A percentile compares a stretch with the other conserved stretches of the same genome.
Evolutionary conservation across 306 rosid genomes (phyloP).

Genomic region (Quercus wislizeni): DNA sequence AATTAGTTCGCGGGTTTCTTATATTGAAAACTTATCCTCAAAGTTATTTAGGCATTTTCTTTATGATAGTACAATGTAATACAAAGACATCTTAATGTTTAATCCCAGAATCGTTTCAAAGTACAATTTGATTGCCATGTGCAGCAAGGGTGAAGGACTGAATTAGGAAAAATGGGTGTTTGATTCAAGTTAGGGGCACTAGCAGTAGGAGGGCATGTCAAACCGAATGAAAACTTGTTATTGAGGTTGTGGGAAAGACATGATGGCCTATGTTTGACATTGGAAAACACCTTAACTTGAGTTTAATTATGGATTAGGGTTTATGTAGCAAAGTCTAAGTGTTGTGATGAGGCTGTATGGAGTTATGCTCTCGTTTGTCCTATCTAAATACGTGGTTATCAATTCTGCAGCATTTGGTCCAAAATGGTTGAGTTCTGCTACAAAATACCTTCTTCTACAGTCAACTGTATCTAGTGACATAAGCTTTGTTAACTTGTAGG

Average conservation of each 20-base stretch:
- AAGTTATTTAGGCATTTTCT: background rate
- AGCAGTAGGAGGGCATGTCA: background rate
- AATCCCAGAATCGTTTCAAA: background rate
- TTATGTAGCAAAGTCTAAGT: background rate
- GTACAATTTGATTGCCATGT: background rate
- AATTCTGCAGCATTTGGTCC: too few relatives aligned
- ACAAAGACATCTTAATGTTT: background rate
- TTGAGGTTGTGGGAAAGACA: background rate
- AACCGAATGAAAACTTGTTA: background rate
- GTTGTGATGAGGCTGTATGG: background rate
- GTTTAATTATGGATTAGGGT: background rate
- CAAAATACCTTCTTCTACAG: too few relatives aligned
- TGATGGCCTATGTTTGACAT: background rate
- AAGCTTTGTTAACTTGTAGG: too few relatives aligned
- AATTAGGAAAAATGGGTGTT: background rate
- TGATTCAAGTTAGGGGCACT: background rate
- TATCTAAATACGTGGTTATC: too few relatives aligned
- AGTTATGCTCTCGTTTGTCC: background rate
- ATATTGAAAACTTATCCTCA: background rate
- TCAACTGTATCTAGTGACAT: too few relatives aligned
- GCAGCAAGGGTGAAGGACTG: background rate
- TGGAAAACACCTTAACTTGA: background rate
- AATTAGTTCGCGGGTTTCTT: background rate
- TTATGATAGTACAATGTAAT: background rate
- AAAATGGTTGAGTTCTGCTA: too few relatives aligned